Base-by-base conservation (phyloP, 2,329 filamentous ascomycete species). In the Celoporthe dispersa region DNA sequence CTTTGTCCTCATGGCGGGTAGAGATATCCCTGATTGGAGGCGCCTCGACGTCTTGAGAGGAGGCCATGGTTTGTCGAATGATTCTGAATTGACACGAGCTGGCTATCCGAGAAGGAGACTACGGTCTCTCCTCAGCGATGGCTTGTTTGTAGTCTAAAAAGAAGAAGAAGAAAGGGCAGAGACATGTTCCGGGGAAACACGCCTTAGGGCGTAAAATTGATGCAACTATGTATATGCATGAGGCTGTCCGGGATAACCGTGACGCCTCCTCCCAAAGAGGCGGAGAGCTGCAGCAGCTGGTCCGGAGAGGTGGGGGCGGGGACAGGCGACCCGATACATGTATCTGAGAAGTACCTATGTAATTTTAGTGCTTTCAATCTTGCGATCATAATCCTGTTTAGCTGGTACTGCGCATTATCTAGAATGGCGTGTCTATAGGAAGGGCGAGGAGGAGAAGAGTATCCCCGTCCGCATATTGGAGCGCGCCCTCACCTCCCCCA, bases 11-110 rank as follows among this genome's bases (percentile, higher is more conserved):
- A 28, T 64, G 57, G 41, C 68, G 67, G 31, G 69, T 48, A 14
- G 68, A 70, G 61, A 76, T 70, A 66, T 76, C 73, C 35, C 69
- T 69, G 66, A 76, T 69, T 22, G 62, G 57, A 35, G 69, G 69
- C 6, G 69, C 69, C 31, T 69, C 53, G n/a, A 69, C 69, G 39
- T 71, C 69, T 9, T 37, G 61, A 22, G 7, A 37, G n/a, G 1
- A 37, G n/a, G 65, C 63, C 69, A 71, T 71, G 48, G 12, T 64
- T 60, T 4, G 22, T 48, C 22, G 19, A 63, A 22, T 31, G 11
- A 22, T 53, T 8, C 6, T 51, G 28, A 31, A 19, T 41, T 2
- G 60, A 39, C 44, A 64, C 44, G n/a, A 35, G 25, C 7, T 57
- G 25, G 28, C 53, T 22, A 31, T 22, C 31, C n/a, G 35, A 22